Evolutionary conservation across 1,284 basidiomycete species (phyloP).

Genomic region (Leccinum pachyderme): DNA sequence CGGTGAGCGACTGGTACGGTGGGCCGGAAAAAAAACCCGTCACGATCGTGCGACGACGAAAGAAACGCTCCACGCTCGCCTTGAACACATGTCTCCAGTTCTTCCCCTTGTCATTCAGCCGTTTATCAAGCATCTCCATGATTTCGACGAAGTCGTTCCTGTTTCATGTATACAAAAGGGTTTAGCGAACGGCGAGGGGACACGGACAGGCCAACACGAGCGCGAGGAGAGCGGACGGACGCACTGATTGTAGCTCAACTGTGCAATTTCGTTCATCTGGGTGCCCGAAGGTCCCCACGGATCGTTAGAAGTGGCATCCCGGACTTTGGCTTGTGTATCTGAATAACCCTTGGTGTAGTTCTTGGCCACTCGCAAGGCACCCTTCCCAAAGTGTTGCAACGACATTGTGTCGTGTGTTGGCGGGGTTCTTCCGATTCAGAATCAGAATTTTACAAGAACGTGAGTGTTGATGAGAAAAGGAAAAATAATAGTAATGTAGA

Average conservation of each 20-base stretch:
- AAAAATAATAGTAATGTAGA: background rate
- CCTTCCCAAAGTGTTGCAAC: slow-evolving; percentile 74
- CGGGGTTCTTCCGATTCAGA: background rate
- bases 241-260: slow-evolving; percentile 97
- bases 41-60: background rate
- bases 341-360: slow-evolving; percentile 97
- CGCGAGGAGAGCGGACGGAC: slow-evolving; percentile 30
- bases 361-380: slow-evolving; percentile 83
- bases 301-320: slow-evolving; percentile 99
- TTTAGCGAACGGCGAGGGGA: background rate
- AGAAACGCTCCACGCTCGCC: slow-evolving; percentile 40
- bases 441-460: background rate
- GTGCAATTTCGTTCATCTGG: slow-evolving; percentile 99
- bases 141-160: slow-evolving; percentile 99
- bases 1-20: slow-evolving; percentile 76
- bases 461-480: background rate
- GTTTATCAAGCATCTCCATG: slow-evolving; percentile 99
- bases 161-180: slow-evolving; percentile 2
- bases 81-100: slow-evolving; percentile 99
- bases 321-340: slow-evolving; percentile 91
- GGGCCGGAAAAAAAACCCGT: background rate
- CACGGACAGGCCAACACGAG: background rate
- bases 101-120: slow-evolving; percentile 99
- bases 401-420: slow-evolving; percentile 23
- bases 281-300: slow-evolving; percentile 98